phyloP scores from a whole-genome alignment of 805 yeast species.

The Kuraishia cidri region DNA sequence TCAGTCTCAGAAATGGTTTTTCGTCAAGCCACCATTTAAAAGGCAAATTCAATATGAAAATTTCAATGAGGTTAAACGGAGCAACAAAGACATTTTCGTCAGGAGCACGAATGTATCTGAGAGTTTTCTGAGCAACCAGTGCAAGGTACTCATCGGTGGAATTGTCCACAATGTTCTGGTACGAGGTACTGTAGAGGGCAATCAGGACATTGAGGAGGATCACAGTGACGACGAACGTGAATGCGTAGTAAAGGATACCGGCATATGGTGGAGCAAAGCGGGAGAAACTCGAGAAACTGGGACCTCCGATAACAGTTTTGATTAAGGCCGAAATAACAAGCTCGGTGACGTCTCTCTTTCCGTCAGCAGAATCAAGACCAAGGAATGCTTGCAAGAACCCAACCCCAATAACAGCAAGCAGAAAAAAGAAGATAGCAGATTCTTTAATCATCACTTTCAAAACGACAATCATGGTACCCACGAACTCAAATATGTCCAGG shows the following conservation, averaged over 20 bases:
- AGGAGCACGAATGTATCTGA: constrained; percentile 81
- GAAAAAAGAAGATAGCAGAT: constrained; percentile 71
- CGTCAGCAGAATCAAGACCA: constrained; percentile 85
- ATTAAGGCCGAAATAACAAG: constrained; percentile 56
- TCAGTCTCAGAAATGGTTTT: constrained; percentile 25
- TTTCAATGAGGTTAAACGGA: constrained; percentile 71
- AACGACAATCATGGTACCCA: constrained; percentile 85
- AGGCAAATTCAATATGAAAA: constrained; percentile 37
- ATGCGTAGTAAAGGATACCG: constrained; percentile 64
- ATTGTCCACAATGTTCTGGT: constrained; percentile 70
- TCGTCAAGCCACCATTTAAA: constrained; percentile 24
- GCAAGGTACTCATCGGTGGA: constrained; percentile 84
- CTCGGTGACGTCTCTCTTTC: constrained; percentile 65
- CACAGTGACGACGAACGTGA: constrained; percentile 67
- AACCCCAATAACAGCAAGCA: constrained; percentile 57
- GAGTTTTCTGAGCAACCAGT: constrained; percentile 73
- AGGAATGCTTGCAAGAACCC: constrained; percentile 85
- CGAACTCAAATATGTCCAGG: constrained; percentile 72
- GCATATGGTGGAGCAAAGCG: constrained; percentile 83
- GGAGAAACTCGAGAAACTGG: constrained; percentile 62
- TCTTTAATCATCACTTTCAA: constrained; percentile 82
- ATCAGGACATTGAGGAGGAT: constrained; percentile 75
- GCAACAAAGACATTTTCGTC: constrained; percentile 81
- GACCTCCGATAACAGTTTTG: constrained; percentile 66
- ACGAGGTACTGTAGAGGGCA: constrained; percentile 82